Evolutionary conservation across 768 basidiomycete genomes (phyloP).

Genomic region (Clitopilus passeckerianus): DNA sequence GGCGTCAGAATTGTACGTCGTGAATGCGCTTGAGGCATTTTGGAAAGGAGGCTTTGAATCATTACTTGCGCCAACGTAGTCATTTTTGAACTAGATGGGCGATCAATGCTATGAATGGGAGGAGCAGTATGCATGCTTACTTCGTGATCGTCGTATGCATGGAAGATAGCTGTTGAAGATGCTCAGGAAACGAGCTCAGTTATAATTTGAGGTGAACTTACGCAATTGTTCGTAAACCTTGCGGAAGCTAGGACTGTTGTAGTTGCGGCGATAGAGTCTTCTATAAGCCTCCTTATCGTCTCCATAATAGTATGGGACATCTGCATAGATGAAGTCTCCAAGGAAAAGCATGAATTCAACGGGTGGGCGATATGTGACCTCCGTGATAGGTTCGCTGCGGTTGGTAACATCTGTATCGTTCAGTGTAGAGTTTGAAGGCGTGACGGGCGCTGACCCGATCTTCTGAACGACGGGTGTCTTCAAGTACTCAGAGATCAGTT

Average conservation of each 20-base stretch:
- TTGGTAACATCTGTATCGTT: slow-evolving; percentile 5
- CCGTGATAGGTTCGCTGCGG: background rate
- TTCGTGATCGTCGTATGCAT: slow-evolving; percentile 75
- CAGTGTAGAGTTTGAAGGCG: background rate
- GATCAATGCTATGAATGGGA: background rate
- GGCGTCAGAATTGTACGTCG: slow-evolving; percentile 55
- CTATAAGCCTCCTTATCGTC: slow-evolving; percentile 54
- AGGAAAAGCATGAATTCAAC: slow-evolving; percentile 65
- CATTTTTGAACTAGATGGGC: slow-evolving; percentile 50
- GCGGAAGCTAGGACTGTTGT: slow-evolving; percentile 58
- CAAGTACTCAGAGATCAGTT: slow-evolving; percentile 51
- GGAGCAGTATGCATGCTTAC: slow-evolving; percentile 18
- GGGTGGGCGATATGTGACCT: slow-evolving; percentile 13
- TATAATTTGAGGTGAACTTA: slow-evolving; percentile 27
- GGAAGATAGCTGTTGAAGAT: slow-evolving; percentile 56
- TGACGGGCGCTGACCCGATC: background rate
- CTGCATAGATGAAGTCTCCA: slow-evolving; percentile 76
- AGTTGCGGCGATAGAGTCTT: slow-evolving; percentile 64
- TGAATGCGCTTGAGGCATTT: slow-evolving; percentile 57
- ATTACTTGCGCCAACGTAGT: slow-evolving; percentile 55
- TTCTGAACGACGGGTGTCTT: slow-evolving; percentile 10
- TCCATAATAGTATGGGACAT: slow-evolving; percentile 61
- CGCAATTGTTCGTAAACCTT: slow-evolving; percentile 67
- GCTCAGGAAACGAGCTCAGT: slow-evolving; percentile 26
- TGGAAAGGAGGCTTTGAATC: slow-evolving; percentile 48